Base-by-base conservation (phyloP, 768 basidiomycete species). In the Rhizopogon rudus region DNA sequence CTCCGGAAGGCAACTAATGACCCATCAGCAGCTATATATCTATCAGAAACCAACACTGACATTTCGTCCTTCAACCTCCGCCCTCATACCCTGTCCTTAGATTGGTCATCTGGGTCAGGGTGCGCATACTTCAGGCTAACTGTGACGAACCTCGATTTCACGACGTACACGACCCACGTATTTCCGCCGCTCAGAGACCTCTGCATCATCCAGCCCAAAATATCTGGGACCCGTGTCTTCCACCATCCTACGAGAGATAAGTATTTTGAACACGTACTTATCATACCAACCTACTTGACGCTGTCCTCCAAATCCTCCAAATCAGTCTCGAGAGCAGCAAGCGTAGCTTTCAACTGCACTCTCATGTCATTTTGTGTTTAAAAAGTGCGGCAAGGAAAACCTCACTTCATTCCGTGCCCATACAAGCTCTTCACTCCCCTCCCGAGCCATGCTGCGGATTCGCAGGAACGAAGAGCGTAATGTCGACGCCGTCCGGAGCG, bases 281-380 rank as follows among this genome's bases (percentile, higher is more conserved):
- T 22, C 20, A 37, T 37, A 35, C 33, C 16, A 28, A 67, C 81
- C 60, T 68, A 91, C 91, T 83, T 86, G 43, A 98, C 94, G 64
- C 91, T 93, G 65, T 93, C 92, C 49, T 97, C 94, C n/a, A 98
- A 73, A 67, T 93, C 93, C 57, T 93, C 91, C 22, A 96, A 67
- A 72, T 98, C 95, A 0, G 88, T 87, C 65, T 94, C 91, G 28
- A 98, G 73, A 2, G 86, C 73, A 1, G 83, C 79, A 8, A 98
- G 78, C 1, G 88, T 88, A 0, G 84, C 85, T 68, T 84, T 86
- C 52, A 97, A 73, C 88, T 92, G 67, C 4, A 14, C 7, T 10
- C 20, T 13, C 8, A 14, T 33, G 51, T 40, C n/a, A 54, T 17
- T 33, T 33, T 9, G 41, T 37, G 37, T 46, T 42, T 37, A n/a